These are phyloP conservation scores for Sporothrix brunneoviolacea DNA, from an alignment of 2,329 filamentous ascomycete genomes.

Conservation along the genomic window DNA sequence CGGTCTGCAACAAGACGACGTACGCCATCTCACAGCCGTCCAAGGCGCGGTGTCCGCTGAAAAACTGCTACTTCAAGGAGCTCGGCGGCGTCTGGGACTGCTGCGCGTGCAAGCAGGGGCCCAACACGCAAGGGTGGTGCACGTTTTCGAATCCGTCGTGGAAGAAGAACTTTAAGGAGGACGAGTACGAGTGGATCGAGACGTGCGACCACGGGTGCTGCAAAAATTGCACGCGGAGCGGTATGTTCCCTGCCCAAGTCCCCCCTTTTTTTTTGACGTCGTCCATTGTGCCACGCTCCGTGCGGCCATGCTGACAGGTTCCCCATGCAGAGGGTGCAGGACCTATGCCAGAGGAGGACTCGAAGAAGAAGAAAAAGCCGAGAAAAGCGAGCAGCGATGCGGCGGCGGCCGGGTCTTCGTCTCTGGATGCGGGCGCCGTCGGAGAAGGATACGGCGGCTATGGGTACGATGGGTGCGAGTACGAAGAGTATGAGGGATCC, in stretches of 20 bases:
- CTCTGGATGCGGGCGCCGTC: not conserved
- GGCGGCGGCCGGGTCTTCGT: not conserved
- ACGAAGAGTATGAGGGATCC: not conserved
- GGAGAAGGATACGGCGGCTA: slow-evolving; percentile 1
- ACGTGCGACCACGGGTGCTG: slow-evolving; percentile 50
- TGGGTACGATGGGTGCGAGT: not conserved
- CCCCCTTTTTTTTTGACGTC: not conserved
- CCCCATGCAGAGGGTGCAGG: slow-evolving; percentile 12
- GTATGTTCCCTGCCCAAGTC: slow-evolving; percentile 27
- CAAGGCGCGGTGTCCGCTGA: slow-evolving; percentile 40
- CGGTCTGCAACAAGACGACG: slow-evolving; percentile 41
- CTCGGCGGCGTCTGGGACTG: slow-evolving; percentile 48
- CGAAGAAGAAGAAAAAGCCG: slow-evolving; percentile 14
- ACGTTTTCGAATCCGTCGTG: slow-evolving; percentile 29
- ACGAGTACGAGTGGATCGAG: slow-evolving; percentile 31
- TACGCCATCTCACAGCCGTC: slow-evolving; percentile 41
- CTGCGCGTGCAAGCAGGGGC: slow-evolving; percentile 44
- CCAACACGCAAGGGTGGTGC: slow-evolving; percentile 50
- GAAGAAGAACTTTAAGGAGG: slow-evolving; percentile 27
- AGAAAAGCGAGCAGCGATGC: slow-evolving; percentile 1
- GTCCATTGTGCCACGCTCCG: not conserved
- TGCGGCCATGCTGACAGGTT: not conserved
- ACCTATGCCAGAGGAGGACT: slow-evolving; percentile 14
- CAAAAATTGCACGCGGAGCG: slow-evolving; percentile 37
- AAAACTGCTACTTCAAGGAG: slow-evolving; percentile 44